Conservation (phyloP, 768 basidiomycete species). For the Russula olivacea region DNA sequence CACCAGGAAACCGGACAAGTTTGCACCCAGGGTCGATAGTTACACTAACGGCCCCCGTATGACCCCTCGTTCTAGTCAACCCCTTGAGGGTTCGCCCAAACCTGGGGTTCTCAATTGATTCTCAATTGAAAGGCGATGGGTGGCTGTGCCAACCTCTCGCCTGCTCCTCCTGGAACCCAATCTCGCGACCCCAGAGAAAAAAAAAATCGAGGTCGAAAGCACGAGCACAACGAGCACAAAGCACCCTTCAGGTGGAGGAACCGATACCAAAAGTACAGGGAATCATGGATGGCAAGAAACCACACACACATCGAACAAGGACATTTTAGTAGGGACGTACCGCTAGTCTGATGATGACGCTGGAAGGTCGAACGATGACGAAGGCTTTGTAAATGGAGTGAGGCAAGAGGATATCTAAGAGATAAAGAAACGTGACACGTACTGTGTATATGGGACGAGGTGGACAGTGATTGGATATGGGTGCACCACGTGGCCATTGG, state of each 20-base stretch:
- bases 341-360: not conserved
- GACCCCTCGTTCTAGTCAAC: not conserved
- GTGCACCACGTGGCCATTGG: not conserved
- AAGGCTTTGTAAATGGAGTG: not conserved
- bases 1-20: not conserved
- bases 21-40: not conserved
- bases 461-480: not conserved
- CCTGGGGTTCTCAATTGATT: too few relatives aligned
- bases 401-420: not conserved
- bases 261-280: not conserved
- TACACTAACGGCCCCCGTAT: not conserved
- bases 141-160: not conserved
- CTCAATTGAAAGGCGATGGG: not conserved
- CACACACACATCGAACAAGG: not conserved
- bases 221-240: too few relatives aligned
- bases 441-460: not conserved
- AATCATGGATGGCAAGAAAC: not conserved
- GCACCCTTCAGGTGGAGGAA: conserved; percentile 8
- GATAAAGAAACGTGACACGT: not conserved
- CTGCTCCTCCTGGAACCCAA: not conserved
- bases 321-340: not conserved
- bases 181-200: not conserved
- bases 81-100: conserved; percentile 16
- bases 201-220: not conserved
- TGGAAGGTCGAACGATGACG: not conserved